Evolutionary conservation across 2,329 filamentous ascomycete genomes (phyloP).

Genomic region (Zymoseptoria brevis): DNA sequence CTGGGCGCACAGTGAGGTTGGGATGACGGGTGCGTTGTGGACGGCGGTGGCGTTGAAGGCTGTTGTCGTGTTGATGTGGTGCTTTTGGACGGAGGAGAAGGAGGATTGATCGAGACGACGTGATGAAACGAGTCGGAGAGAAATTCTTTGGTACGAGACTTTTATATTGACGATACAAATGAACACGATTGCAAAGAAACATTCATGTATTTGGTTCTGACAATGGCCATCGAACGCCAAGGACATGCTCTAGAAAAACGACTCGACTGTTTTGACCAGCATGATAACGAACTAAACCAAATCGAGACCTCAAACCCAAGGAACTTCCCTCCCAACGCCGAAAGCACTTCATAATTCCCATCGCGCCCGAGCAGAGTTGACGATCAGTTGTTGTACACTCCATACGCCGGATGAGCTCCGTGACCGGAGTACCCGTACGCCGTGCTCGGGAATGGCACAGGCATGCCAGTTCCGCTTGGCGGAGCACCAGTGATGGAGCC

Average conservation of each 20-base stretch:
- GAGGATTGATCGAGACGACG: background rate
- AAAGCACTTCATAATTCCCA: background rate
- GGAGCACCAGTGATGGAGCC: background rate
- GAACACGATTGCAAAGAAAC: background rate
- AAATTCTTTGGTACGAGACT: background rate
- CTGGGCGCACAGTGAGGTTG: constrained; percentile 45
- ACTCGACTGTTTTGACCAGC: background rate
- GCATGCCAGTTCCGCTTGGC: background rate
- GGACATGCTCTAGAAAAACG: background rate
- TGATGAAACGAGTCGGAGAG: too few species aligned
- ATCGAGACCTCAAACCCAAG: background rate
- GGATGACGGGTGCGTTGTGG: constrained; percentile 47
- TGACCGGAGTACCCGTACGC: background rate
- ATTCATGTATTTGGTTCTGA: background rate
- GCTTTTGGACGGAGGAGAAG: constrained; percentile 34
- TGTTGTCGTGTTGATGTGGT: constrained; percentile 33
- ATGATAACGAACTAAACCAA: background rate
- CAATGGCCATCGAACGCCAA: background rate
- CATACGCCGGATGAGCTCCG: background rate
- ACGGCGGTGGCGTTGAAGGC: constrained; percentile 36
- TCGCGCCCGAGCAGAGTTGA: background rate
- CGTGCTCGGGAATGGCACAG: background rate
- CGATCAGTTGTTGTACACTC: background rate
- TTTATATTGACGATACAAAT: background rate
- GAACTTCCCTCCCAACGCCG: background rate